Percentiles rank a stretch among this genome's conserved stretches.
Evolutionary conservation across 2,329 filamentous ascomycete genomes (phyloP).

Genomic region (Sordariomycetes sp.): DNA sequence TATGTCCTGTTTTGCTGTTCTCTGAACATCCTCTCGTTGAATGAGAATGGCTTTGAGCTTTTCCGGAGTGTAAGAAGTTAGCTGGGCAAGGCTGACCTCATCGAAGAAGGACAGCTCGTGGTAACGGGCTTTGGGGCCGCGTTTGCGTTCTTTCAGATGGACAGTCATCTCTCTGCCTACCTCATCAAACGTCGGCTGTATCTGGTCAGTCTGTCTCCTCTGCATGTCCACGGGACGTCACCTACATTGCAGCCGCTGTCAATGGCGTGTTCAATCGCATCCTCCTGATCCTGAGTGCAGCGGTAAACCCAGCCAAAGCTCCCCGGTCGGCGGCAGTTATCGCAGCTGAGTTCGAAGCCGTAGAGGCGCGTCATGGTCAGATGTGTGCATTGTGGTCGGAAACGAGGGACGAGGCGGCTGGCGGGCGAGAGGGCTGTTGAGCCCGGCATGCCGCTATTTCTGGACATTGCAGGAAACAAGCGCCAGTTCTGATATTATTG

Average conservation of each 20-base stretch:
- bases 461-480: too few relatives aligned
- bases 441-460: too few relatives aligned
- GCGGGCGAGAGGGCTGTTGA: too few relatives aligned
- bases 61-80: constrained; percentile 33
- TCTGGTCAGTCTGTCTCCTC: neutral
- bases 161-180: constrained; percentile 22
- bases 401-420: constrained; percentile 5
- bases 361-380: constrained; percentile 59
- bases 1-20: too few relatives aligned
- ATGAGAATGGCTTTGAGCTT: constrained; percentile 38
- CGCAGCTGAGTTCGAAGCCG: constrained; percentile 41
- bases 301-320: constrained; percentile 64
- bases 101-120: constrained; percentile 34
- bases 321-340: constrained; percentile 45
- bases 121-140: constrained; percentile 29
- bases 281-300: constrained; percentile 57
- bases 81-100: constrained; percentile 31
- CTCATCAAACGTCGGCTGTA: constrained; percentile 21
- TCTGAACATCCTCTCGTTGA: constrained; percentile 43
- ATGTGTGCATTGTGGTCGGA: constrained; percentile 50
- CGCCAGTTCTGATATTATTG: too few relatives aligned
- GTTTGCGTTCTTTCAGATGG: constrained; percentile 22
- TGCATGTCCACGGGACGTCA: neutral
- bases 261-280: constrained; percentile 21
- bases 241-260: constrained; percentile 11